Base-by-base conservation (phyloP, 2,329 filamentous ascomycete species). In the Magnaporthiopsis rhizophila region DNA sequence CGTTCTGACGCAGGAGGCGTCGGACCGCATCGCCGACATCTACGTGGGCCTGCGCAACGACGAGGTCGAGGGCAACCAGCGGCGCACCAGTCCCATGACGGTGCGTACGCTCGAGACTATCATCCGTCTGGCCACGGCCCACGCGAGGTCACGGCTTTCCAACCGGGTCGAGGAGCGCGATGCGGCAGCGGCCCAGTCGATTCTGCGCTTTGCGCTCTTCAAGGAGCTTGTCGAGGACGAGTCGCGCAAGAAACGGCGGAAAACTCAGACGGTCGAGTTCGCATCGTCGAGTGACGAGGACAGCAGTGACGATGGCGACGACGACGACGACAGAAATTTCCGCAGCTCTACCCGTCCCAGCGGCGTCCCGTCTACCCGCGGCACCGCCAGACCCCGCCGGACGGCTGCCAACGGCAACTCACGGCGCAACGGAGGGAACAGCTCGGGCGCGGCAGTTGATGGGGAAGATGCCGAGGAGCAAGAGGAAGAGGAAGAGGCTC, bases 51-150 rank as follows among this genome's bases (percentile, higher is more conserved):
- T 99, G 26, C 87, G 95, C 69, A 99, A 99, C 74, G 95, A 99
- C 71, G 94, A 98, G 74, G 88, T 99, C 78, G 90, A 96, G 72
- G 90, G 92, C 65, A 97, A 97, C 72, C 91, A 97, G 76, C 88
- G 95, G 70, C 89, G 92, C 70, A 99, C 95, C 0, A 94, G 90
- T 58, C 95, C 95, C 5, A 91, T 99, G 81, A 99, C 95, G 12
- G 94, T 97, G 8, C 91, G 95, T 87, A 98, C 94, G 2, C 82
- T 99, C 21, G 95, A 99, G 77, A 99, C 95, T 0, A 83, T 99
- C n/a, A 98, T 99, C 74, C 95, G 95, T 87, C 83, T 99, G 24
- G 91, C 95, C 6, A 98, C 94, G 0, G 95, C 95, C 1, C 95
- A 99, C 71, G 95, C 95, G 66, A 99, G 98, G 77, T 86, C 93